Evolutionary conservation across 257 asterid genomes (phyloP).

Genomic region (Nicotiana tomentosiformis): DNA sequence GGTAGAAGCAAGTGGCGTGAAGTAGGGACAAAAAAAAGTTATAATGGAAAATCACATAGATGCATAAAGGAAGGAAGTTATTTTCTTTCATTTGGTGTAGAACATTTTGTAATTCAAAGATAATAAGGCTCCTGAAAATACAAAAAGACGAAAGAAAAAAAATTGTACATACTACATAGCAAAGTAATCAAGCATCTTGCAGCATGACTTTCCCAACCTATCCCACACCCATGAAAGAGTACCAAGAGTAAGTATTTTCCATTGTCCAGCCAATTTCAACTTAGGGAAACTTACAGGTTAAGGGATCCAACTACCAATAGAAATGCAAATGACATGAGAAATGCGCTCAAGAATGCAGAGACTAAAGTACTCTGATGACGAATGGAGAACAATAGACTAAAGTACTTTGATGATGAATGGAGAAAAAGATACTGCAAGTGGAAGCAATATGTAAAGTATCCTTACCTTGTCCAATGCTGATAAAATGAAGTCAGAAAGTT

Average conservation of each 20-base stretch:
- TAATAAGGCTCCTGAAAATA: neutral
- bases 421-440: neutral
- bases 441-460: neutral
- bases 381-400: neutral
- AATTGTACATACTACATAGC: neutral
- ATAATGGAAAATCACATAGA: neutral
- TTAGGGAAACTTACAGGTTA: neutral
- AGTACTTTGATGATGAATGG: neutral
- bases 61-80: neutral
- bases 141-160: neutral
- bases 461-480: conserved; percentile 77
- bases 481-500: conserved; percentile 69
- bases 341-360: neutral
- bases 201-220: neutral
- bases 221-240: neutral
- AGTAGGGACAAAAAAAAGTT: neutral
- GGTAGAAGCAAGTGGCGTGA: neutral
- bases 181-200: neutral
- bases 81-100: neutral
- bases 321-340: neutral
- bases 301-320: neutral
- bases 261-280: neutral
- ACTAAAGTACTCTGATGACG: neutral
- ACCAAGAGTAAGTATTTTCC: neutral
- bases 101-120: neutral